These are phyloP conservation scores for Termitomyces titanicus DNA, from an alignment of 768 basidiomycete species.

Conservation along the genomic window DNA sequence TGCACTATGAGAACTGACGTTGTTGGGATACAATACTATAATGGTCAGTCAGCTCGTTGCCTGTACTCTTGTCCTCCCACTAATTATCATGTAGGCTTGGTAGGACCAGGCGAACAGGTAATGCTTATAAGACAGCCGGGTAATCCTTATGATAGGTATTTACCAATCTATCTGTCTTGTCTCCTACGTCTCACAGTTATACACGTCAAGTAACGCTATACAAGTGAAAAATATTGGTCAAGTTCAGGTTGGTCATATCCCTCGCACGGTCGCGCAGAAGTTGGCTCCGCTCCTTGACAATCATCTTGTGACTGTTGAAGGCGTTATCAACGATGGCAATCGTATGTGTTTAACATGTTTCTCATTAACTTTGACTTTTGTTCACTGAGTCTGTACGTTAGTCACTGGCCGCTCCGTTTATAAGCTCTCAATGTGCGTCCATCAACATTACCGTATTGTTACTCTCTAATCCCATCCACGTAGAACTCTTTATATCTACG, in stretches of 20 bases:
- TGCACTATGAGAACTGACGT: slow-evolving; percentile 55
- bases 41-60: slow-evolving; percentile 34
- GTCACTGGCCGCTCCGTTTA: slow-evolving; percentile 44
- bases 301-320: slow-evolving; percentile 64
- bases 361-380: neutral
- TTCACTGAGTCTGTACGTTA: slow-evolving; percentile 16
- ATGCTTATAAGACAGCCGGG: slow-evolving; percentile 59
- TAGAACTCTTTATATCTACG: slow-evolving; percentile 73
- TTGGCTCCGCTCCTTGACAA: slow-evolving; percentile 73
- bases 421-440: slow-evolving; percentile 57
- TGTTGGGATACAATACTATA: slow-evolving; percentile 85
- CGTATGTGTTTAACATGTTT: slow-evolving; percentile 31
- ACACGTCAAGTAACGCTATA: slow-evolving; percentile 61
- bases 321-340: slow-evolving; percentile 65
- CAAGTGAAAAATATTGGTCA: slow-evolving; percentile 76
- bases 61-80: slow-evolving; percentile 6
- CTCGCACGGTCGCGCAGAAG: slow-evolving; percentile 50
- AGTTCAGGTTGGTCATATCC: slow-evolving; percentile 79
- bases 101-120: slow-evolving; percentile 78
- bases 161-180: neutral
- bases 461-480: neutral
- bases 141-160: slow-evolving; percentile 65
- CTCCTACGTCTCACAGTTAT: neutral
- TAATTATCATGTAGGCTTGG: slow-evolving; percentile 50
- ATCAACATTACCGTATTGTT: neutral